phyloP scores from a whole-genome alignment of 805 yeast species.

The Yamadazyma ubonensis region DNA sequence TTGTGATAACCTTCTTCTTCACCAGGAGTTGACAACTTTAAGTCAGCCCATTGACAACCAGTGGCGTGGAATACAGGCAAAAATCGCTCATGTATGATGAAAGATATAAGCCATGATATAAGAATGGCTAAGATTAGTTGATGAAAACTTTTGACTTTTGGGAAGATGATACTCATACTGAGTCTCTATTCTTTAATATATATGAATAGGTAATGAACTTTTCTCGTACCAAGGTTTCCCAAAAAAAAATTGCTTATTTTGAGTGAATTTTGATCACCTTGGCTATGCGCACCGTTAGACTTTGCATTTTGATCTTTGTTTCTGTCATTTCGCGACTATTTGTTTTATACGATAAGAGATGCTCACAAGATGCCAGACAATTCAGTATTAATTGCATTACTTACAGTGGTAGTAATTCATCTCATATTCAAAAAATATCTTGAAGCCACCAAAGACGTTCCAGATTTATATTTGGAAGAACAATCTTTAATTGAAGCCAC shows the following conservation, averaged over 20 bases:
- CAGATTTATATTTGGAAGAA: slow-evolving; percentile 53
- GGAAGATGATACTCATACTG: slow-evolving; percentile 7
- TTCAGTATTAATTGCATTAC: slow-evolving; percentile 18
- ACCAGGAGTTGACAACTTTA: background rate
- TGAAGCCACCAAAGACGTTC: slow-evolving; percentile 51
- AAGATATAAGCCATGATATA: slow-evolving; percentile 28
- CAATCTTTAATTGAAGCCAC: slow-evolving; percentile 69
- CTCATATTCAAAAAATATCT: slow-evolving; percentile 23
- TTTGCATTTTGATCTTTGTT: slow-evolving; percentile 1
- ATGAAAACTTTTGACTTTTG: slow-evolving; percentile 25
- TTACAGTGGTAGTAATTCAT: slow-evolving; percentile 20
- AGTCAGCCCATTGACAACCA: slow-evolving; percentile 31
- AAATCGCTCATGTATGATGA: slow-evolving; percentile 33
- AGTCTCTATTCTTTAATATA: background rate
- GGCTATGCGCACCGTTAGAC: background rate
- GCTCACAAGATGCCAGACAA: slow-evolving; percentile 11
- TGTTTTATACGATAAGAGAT: slow-evolving; percentile 2
- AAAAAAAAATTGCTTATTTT: no score
- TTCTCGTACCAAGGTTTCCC: no score
- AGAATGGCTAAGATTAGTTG: slow-evolving; percentile 25
- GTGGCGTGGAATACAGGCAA: slow-evolving; percentile 27
- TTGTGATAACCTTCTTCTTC: background rate
- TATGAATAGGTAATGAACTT: no score
- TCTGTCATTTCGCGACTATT: background rate
- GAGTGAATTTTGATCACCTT: no score